These are phyloP conservation scores for Nicotiana sylvestris DNA, from an alignment of 257 asterid genomes.

Conservation along the genomic window DNA sequence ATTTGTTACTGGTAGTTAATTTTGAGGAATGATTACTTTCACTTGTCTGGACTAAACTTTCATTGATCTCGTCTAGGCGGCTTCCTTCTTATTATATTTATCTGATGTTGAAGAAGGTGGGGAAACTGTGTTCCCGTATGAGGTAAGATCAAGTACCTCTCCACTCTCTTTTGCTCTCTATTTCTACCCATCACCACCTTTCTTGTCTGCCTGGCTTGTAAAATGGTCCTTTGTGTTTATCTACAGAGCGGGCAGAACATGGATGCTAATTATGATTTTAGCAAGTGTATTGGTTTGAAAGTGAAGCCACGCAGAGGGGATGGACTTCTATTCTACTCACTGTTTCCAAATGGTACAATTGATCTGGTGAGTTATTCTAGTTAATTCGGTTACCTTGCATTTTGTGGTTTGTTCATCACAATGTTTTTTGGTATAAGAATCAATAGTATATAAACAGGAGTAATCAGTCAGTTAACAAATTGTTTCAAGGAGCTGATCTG, in stretches of 20 bases:
- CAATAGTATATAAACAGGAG: not conserved
- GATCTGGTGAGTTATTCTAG: conserved; percentile 57
- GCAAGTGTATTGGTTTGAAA: conserved; percentile 69
- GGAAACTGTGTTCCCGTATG: conserved; percentile 92
- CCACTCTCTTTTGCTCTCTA: not conserved
- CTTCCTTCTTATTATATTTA: conserved; percentile 85
- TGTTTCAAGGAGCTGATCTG: not conserved
- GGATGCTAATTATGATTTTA: conserved; percentile 59
- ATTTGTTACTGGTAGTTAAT: not conserved
- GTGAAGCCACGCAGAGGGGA: conserved; percentile 92
- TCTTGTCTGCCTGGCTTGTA: not conserved
- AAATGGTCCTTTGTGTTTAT: conserved; percentile 9
- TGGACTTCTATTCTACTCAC: conserved; percentile 87
- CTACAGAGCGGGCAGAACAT: conserved; percentile 66
- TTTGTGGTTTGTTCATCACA: not conserved
- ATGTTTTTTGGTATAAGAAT: not conserved
- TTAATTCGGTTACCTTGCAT: not conserved
- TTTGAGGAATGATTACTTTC: conserved; percentile 1
- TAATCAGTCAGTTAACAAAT: not conserved
- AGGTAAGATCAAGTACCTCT: conserved; percentile 38
- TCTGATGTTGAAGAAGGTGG: conserved; percentile 98
- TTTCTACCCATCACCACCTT: not conserved
- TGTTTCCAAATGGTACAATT: conserved; percentile 76
- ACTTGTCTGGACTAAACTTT: conserved; percentile 14
- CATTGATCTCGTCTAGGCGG: conserved; percentile 43